Evolutionary conservation across 345 rosid species (phyloP).

Genomic region (Excoecaria cochinchinensis): DNA sequence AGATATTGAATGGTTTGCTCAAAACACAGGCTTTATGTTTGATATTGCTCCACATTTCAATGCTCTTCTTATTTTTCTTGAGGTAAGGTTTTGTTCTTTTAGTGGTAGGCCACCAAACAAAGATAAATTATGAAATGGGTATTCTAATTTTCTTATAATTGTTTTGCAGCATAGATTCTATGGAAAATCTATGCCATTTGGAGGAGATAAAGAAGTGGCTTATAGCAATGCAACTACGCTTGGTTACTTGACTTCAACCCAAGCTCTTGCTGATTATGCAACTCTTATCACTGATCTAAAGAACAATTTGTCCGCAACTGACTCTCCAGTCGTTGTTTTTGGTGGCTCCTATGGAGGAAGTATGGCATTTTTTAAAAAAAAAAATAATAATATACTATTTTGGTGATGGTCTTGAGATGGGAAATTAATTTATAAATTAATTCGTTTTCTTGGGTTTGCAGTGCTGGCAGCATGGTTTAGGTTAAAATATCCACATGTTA

Average conservation of each 20-base stretch:
- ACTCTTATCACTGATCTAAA: conserved; percentile 48
- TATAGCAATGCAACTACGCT: conserved; percentile 45
- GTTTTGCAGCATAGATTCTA: conserved; percentile 59
- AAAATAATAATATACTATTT: background rate
- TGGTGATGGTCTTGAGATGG: background rate
- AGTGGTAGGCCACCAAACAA: background rate
- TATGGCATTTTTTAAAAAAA: conserved; percentile 15
- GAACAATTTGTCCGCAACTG: conserved; percentile 48
- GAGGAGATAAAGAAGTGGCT: conserved; percentile 47
- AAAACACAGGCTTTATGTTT: conserved; percentile 58
- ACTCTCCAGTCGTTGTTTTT: conserved; percentile 63
- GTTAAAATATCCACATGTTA: conserved; percentile 50
- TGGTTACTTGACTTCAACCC: conserved; percentile 51
- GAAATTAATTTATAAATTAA: background rate
- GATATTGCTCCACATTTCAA: conserved; percentile 50
- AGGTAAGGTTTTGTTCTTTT: conserved; percentile 24
- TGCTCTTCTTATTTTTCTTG: conserved; percentile 61
- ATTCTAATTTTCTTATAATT: no score
- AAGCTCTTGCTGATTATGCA: conserved; percentile 64
- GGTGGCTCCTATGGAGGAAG: conserved; percentile 83
- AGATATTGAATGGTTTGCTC: conserved; percentile 59
- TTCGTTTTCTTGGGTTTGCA: conserved; percentile 7
- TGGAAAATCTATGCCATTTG: conserved; percentile 58
- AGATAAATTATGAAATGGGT: background rate
- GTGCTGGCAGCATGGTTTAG: conserved; percentile 62